These are phyloP conservation scores for Komagataella kurtzmanii DNA, from an alignment of 805 yeast species.

Conservation along the genomic window DNA sequence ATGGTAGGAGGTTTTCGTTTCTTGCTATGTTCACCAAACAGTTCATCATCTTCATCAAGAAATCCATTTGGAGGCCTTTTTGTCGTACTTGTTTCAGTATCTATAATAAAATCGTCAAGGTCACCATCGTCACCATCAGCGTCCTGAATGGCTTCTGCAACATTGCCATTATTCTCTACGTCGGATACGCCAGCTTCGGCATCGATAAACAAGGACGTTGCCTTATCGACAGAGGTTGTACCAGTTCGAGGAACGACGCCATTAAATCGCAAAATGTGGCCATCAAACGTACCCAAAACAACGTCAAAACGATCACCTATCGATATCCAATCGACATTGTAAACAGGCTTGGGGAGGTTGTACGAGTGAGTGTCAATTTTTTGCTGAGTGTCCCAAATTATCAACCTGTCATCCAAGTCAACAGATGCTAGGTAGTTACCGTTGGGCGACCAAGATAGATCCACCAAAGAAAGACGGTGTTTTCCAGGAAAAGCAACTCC, in stretches of 20 bases:
- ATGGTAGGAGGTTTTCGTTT: not conserved
- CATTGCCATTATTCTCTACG: slow-evolving; percentile 5
- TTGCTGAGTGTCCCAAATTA: slow-evolving; percentile 40
- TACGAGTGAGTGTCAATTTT: slow-evolving; percentile 5
- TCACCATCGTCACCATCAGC: slow-evolving; percentile 13
- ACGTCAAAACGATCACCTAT: slow-evolving; percentile 11
- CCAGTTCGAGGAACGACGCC: slow-evolving; percentile 1
- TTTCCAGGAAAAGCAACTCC: slow-evolving; percentile 1
- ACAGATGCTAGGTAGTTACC: slow-evolving; percentile 49
- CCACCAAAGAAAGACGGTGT: slow-evolving; percentile 25
- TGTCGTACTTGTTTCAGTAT: slow-evolving; percentile 38
- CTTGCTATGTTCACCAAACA: not conserved
- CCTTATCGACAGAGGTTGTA: slow-evolving; percentile 1
- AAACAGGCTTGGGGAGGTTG: not conserved
- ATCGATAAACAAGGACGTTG: slow-evolving; percentile 3
- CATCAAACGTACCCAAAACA: slow-evolving; percentile 29
- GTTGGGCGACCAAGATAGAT: slow-evolving; percentile 46
- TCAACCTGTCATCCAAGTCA: slow-evolving; percentile 33
- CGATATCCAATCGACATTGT: slow-evolving; percentile 20
- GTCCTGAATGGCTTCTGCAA: slow-evolving; percentile 8
- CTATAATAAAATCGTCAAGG: slow-evolving; percentile 41
- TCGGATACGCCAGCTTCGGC: slow-evolving; percentile 8
- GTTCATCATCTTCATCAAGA: slow-evolving; percentile 3
- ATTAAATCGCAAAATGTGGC: slow-evolving; percentile 19
- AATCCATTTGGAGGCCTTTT: slow-evolving; percentile 2